Evolutionary conservation across 108 stramenopile genomes (phyloP).

Genomic region (Aurantiochytrium sp.): DNA sequence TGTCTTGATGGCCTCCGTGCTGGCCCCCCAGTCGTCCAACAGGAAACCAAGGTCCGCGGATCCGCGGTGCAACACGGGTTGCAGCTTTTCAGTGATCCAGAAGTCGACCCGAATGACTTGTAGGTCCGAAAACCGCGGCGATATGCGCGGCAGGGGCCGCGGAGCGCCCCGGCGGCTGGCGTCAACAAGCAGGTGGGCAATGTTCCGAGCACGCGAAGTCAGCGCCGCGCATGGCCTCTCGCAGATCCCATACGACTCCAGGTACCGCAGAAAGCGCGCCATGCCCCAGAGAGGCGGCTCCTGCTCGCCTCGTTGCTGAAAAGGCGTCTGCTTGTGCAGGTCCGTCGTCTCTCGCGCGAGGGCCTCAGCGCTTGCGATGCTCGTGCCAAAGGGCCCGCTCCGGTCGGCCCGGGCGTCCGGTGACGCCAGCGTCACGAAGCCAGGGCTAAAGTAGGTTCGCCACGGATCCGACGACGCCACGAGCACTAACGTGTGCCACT

Average conservation of each 20-base stretch:
- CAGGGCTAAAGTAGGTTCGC: background rate
- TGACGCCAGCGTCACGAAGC: background rate
- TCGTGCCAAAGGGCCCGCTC: background rate
- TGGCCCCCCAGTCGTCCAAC: background rate
- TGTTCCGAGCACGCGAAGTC: background rate
- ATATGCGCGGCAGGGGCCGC: background rate
- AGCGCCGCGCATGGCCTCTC: background rate
- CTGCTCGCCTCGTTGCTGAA: background rate
- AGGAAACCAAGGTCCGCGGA: background rate
- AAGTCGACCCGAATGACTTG: constrained; percentile 11
- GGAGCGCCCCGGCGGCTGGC: background rate
- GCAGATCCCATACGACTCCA: constrained; percentile 9
- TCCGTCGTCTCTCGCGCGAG: background rate
- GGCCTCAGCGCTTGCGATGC: background rate
- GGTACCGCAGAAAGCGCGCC: background rate
- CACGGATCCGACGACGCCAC: background rate
- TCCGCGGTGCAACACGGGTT: background rate
- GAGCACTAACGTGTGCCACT: background rate
- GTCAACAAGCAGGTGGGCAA: background rate
- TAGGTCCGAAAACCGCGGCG: background rate
- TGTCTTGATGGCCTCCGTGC: background rate
- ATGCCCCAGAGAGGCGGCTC: background rate
- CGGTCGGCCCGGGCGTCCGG: background rate
- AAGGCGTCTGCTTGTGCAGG: background rate
- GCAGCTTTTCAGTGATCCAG: constrained; percentile 8